Percentiles rank a stretch among this genome's conserved stretches.
Conservation (phyloP, 345 rosid species). For the Aquilaria malaccensis region DNA sequence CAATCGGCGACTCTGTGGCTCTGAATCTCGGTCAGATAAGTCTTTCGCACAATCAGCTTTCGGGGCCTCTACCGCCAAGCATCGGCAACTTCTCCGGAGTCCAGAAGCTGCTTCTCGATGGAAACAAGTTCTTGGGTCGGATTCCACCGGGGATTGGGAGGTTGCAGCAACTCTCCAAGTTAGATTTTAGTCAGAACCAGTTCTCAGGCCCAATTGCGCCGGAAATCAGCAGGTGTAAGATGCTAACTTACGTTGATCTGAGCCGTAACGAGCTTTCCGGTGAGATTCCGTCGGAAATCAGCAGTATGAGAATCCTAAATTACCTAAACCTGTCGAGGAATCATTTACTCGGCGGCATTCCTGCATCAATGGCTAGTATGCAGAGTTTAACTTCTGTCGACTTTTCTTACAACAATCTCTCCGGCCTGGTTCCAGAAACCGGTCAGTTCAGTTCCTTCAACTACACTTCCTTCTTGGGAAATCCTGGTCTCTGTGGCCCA, state of each 20-base stretch:
- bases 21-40: constrained; percentile 65
- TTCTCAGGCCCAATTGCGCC: constrained; percentile 60
- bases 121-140: constrained; percentile 65
- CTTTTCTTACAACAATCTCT: constrained; percentile 82
- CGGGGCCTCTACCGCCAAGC: constrained; percentile 61
- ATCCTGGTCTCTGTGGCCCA: constrained; percentile 79
- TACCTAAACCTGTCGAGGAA: constrained; percentile 83
- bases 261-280: constrained; percentile 80
- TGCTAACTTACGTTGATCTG: constrained; percentile 71
- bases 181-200: constrained; percentile 71
- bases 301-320: constrained; percentile 72
- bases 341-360: constrained; percentile 64
- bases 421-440: constrained; percentile 84
- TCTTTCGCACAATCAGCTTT: constrained; percentile 68
- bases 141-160: constrained; percentile 77
- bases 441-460: constrained; percentile 92
- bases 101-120: constrained; percentile 82
- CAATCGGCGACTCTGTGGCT: constrained; percentile 37
- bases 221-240: constrained; percentile 73
- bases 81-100: constrained; percentile 77
- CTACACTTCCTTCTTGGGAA: constrained; percentile 81
- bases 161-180: constrained; percentile 70
- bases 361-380: constrained; percentile 66
- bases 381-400: constrained; percentile 91
- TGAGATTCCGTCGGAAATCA: constrained; percentile 67